Evolutionary conservation across 371 early-diverging fungal species (phyloP).

Genomic region (Rhizomucor pusillus): DNA sequence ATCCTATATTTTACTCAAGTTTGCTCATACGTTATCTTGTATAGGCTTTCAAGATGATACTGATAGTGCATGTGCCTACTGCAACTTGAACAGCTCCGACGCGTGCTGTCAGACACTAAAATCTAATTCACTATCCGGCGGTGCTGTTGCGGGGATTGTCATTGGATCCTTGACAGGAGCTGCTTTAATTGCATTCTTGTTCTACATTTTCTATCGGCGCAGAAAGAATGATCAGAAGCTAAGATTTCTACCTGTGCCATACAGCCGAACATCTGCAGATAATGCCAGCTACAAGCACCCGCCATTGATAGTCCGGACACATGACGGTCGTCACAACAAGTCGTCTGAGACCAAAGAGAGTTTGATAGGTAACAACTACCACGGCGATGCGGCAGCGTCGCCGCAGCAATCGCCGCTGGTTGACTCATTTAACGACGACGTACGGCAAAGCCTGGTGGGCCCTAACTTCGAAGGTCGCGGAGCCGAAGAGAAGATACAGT

Average conservation of each 20-base stretch:
- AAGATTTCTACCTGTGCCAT: neutral
- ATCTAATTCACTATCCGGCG: slow-evolving; percentile 12
- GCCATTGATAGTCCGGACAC: too few species aligned
- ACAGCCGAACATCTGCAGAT: slow-evolving; percentile 5
- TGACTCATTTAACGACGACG: too few species aligned
- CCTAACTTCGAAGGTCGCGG: too few species aligned
- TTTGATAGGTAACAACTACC: too few species aligned
- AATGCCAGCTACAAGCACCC: neutral
- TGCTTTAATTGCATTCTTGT: neutral
- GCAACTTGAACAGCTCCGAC: slow-evolving; percentile 14
- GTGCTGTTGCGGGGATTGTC: slow-evolving; percentile 32
- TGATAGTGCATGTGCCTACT: slow-evolving; percentile 23
- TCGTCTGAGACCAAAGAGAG: too few species aligned
- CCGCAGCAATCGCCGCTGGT: too few species aligned
- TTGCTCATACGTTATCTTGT: too few species aligned
- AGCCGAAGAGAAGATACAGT: too few species aligned
- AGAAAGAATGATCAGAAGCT: slow-evolving; percentile 3
- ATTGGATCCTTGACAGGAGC: slow-evolving; percentile 12
- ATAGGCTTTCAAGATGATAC: slow-evolving; percentile 23
- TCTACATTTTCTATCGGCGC: slow-evolving; percentile 8
- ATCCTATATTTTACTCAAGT: neutral
- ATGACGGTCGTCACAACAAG: too few species aligned
- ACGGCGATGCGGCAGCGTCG: too few species aligned
- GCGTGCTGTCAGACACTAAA: slow-evolving; percentile 21
- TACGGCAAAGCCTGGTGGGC: too few species aligned